phyloP scores from a whole-genome alignment of 495 filamentous ascomycete genomes.

The Polyplosphaeria fusca region DNA sequence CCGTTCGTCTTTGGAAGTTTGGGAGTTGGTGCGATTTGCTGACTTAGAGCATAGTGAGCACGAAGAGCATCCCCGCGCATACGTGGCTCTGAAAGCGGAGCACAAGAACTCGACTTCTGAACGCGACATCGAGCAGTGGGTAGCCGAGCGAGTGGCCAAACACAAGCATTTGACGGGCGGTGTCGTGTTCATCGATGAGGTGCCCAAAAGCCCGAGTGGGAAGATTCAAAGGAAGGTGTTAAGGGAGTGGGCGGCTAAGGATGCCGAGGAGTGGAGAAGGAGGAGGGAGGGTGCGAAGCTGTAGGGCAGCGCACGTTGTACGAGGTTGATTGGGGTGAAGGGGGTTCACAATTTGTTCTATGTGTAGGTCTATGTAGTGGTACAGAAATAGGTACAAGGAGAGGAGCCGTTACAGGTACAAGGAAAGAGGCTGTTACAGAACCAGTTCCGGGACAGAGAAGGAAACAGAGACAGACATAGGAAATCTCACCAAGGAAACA shows the following conservation, averaged over 20 bases:
- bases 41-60: conserved; percentile 34
- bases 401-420: too few relatives aligned
- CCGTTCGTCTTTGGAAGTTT: not conserved
- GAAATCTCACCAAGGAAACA: too few relatives aligned
- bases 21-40: too few relatives aligned
- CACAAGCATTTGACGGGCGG: conserved; percentile 43
- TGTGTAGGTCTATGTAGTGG: too few relatives aligned
- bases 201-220: conserved; percentile 42
- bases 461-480: too few relatives aligned
- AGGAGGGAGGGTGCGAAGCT: conserved; percentile 40
- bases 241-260: conserved; percentile 42
- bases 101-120: conserved; percentile 27
- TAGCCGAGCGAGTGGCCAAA: conserved; percentile 36
- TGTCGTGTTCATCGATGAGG: conserved; percentile 39
- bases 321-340: too few relatives aligned
- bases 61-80: conserved; percentile 42
- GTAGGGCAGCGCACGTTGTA: too few relatives aligned
- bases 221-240: conserved; percentile 47
- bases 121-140: conserved; percentile 38
- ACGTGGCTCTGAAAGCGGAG: conserved; percentile 35
- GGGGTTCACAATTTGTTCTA: too few relatives aligned
- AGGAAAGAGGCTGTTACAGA: too few relatives aligned
- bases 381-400: too few relatives aligned
- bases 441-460: too few relatives aligned
- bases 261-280: conserved; percentile 37